These are phyloP conservation scores for Noccaea caerulescens DNA, from an alignment of 345 rosid genomes.

Conservation along the genomic window DNA sequence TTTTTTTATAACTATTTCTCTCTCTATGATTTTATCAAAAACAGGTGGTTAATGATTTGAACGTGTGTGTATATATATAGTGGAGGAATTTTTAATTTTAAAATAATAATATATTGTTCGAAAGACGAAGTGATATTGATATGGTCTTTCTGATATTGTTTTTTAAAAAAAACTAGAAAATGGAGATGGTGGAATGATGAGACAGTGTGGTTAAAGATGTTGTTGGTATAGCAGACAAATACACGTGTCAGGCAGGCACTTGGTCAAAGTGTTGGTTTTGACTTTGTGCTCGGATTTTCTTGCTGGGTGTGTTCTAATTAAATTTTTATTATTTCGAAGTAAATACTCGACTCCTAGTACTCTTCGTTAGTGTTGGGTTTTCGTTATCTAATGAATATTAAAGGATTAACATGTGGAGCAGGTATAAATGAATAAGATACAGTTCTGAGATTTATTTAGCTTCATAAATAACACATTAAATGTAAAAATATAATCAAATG, in stretches of 20 bases:
- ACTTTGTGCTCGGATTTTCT: conserved; percentile 44
- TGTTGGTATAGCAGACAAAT: conserved; percentile 40
- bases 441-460: background rate
- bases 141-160: conserved; percentile 31
- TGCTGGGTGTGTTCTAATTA: conserved; percentile 42
- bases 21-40: conserved; percentile 21
- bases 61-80: conserved; percentile 46
- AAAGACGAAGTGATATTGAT: conserved; percentile 29
- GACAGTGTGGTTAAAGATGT: conserved; percentile 48
- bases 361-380: background rate
- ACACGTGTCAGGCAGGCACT: conserved; percentile 35
- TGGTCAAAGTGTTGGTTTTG: conserved; percentile 48
- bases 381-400: background rate
- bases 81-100: background rate
- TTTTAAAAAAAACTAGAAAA: background rate
- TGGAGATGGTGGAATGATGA: conserved; percentile 43
- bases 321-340: conserved; percentile 3
- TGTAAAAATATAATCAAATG: background rate
- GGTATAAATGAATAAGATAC: background rate
- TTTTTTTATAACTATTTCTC: conserved; percentile 26
- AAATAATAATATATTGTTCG: conserved; percentile 3
- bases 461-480: background rate
- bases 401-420: background rate
- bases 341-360: conserved; percentile 34
- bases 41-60: conserved; percentile 46